Evolutionary conservation across 805 yeast species (phyloP).

Genomic region (Saturnispora saitoi): DNA sequence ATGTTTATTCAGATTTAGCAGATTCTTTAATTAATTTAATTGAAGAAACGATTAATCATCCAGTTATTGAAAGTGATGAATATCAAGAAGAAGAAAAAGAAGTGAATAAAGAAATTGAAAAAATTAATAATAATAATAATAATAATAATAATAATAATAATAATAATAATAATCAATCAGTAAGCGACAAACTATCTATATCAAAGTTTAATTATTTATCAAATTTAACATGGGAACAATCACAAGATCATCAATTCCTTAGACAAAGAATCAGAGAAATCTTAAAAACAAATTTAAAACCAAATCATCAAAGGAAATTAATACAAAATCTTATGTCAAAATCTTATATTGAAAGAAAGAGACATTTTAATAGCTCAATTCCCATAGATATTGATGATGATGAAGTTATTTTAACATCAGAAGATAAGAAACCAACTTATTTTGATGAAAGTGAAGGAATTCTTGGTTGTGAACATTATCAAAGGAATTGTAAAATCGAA

Average conservation of each 20-base stretch:
- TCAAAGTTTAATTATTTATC: slow-evolving; percentile 18
- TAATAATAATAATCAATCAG: not conserved
- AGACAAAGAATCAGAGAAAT: slow-evolving; percentile 43
- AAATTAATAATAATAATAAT: not conserved
- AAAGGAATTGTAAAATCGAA: slow-evolving; percentile 73
- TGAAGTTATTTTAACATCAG: slow-evolving; percentile 36
- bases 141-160: not conserved
- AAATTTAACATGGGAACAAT: slow-evolving; percentile 26
- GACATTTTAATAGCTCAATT: slow-evolving; percentile 13
- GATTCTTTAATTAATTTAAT: slow-evolving; percentile 32
- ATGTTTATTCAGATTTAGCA: slow-evolving; percentile 19
- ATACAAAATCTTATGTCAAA: slow-evolving; percentile 65
- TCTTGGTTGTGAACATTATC: slow-evolving; percentile 79
- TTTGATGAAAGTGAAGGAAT: slow-evolving; percentile 35
- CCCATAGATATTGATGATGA: slow-evolving; percentile 20
- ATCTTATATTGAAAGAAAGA: slow-evolving; percentile 44
- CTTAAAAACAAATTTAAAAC: slow-evolving; percentile 32
- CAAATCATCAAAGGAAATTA: slow-evolving; percentile 38
- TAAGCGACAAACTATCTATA: not conserved
- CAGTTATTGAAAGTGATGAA: slow-evolving; percentile 29
- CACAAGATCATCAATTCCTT: slow-evolving; percentile 30
- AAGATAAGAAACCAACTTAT: slow-evolving; percentile 42
- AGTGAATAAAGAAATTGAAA: slow-evolving; percentile 16
- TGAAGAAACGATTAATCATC: slow-evolving; percentile 39
- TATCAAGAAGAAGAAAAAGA: slow-evolving; percentile 22